A percentile compares a stretch with the other conserved stretches of the same genome.
Evolutionary conservation across 2,329 filamentous ascomycete species (phyloP).

Genomic region (Lizonia empirigonia): DNA sequence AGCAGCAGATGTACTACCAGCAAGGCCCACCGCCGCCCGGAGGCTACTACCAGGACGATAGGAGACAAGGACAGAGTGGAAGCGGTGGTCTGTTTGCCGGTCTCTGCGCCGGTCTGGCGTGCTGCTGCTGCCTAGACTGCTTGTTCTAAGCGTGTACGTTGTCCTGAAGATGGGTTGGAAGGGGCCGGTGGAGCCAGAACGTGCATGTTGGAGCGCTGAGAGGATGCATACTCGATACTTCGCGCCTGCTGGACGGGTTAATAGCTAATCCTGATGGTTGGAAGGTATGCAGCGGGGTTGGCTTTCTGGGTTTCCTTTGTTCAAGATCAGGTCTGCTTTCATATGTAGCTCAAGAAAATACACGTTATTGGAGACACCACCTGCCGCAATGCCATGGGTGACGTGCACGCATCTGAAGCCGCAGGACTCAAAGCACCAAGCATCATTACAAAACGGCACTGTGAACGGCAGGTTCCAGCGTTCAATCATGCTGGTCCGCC

Average conservation of each 20-base stretch:
- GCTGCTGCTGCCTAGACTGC: conserved; percentile 60
- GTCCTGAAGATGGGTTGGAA: neutral
- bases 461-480: neutral
- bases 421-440: neutral
- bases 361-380: neutral
- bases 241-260: conserved; percentile 19
- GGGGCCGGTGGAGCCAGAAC: neutral
- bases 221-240: conserved; percentile 10
- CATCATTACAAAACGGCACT: neutral
- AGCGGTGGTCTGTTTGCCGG: conserved; percentile 51
- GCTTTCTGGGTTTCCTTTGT: conserved; percentile 3
- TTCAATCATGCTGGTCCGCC: conserved; percentile 3
- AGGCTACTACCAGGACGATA: conserved; percentile 50
- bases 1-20: conserved; percentile 46
- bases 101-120: conserved; percentile 53
- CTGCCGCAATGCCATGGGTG: conserved; percentile 1
- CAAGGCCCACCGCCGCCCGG: conserved; percentile 41
- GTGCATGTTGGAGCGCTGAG: neutral
- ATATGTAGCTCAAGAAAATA: neutral
- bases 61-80: conserved; percentile 36
- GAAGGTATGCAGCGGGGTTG: conserved; percentile 2
- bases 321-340: neutral
- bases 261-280: conserved; percentile 13
- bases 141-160: conserved; percentile 48
- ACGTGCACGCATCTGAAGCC: neutral